phyloP scores from a whole-genome alignment of 495 filamentous ascomycete species.

The Aspergillus coremiiformis region DNA sequence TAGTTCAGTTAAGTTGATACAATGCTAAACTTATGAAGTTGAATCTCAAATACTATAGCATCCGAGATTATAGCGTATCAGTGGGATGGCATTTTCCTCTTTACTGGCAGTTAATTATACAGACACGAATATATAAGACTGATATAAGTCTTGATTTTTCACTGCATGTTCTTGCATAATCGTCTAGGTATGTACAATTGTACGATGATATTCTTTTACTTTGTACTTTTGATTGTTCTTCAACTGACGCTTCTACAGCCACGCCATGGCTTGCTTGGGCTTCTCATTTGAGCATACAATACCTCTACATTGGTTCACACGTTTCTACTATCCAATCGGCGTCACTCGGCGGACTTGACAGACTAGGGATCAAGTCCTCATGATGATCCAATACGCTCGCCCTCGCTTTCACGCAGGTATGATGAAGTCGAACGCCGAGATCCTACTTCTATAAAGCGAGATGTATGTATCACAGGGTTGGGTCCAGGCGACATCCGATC shows the following conservation, averaged over 20 bases:
- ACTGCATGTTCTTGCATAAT: not conserved
- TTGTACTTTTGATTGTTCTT: not conserved
- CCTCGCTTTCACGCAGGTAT: not conserved
- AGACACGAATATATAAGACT: not conserved
- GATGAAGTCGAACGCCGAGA: not conserved
- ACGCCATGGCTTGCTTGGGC: not conserved
- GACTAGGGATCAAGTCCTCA: not conserved
- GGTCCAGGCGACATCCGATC: not conserved
- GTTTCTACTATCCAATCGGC: not conserved
- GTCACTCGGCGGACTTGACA: not conserved
- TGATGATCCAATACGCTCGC: not conserved
- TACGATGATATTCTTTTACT: not conserved
- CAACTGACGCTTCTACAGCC: not conserved
- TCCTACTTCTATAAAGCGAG: not conserved
- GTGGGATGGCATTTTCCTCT: too few species aligned
- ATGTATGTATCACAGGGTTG: not conserved
- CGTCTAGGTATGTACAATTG: not conserved
- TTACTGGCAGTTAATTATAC: not conserved
- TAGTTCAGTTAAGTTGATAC: too few species aligned
- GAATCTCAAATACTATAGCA: too few species aligned
- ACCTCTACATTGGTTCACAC: not conserved
- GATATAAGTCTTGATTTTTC: not conserved
- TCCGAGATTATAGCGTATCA: too few species aligned
- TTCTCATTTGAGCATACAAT: not conserved
- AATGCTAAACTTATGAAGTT: too few species aligned